Evolutionary conservation across 371 early-diverging fungal genomes (phyloP).

Genomic region (Rhizopus sp.): DNA sequence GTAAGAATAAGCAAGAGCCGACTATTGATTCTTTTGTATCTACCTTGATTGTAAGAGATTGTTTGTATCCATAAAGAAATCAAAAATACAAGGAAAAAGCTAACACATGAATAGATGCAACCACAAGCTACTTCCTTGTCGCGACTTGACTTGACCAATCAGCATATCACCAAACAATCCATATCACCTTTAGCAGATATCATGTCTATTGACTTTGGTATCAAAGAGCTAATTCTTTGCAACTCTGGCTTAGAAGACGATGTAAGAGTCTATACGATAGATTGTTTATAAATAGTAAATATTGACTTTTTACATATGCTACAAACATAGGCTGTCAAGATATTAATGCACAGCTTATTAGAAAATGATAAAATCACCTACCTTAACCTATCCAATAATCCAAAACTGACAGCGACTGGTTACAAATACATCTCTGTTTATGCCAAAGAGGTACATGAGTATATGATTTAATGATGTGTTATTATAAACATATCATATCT

Average conservation of each 20-base stretch:
- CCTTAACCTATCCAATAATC: conserved; percentile 58
- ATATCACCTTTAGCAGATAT: conserved; percentile 66
- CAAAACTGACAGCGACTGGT: conserved; percentile 51
- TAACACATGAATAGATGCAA: conserved; percentile 16
- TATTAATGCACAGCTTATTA: conserved; percentile 61
- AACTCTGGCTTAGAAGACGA: conserved; percentile 70
- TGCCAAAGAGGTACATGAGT: conserved; percentile 57
- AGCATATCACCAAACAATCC: conserved; percentile 32
- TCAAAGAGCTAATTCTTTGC: conserved; percentile 53
- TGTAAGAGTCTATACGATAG: conserved; percentile 26
- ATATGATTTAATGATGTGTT: not conserved
- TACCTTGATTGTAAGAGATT: conserved; percentile 43
- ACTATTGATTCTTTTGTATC: conserved; percentile 50
- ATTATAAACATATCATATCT: not conserved
- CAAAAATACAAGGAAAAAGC: not conserved
- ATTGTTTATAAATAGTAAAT: not conserved
- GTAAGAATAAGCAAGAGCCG: conserved; percentile 57
- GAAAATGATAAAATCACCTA: conserved; percentile 51
- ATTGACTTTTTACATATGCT: not conserved
- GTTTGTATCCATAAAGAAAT: not conserved
- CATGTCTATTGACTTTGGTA: conserved; percentile 58
- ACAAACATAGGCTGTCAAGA: conserved; percentile 55
- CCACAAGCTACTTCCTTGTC: conserved; percentile 36
- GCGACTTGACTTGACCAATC: conserved; percentile 51
- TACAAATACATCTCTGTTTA: conserved; percentile 71